Base-by-base conservation (phyloP, 1,139 yeast genomes). In the Magnusiomyces sp. region DNA sequence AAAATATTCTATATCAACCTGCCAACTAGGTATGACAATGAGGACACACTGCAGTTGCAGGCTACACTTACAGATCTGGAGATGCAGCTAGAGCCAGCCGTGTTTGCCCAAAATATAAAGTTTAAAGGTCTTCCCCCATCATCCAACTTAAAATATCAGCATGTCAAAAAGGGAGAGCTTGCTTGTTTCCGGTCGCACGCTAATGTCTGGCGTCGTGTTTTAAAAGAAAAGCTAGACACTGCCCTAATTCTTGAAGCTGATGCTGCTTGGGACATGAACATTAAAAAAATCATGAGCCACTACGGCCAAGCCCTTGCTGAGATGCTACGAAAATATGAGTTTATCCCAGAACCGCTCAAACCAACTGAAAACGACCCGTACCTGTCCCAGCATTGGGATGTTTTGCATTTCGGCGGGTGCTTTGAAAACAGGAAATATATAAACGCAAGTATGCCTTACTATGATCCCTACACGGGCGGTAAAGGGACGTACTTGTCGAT, bases 341-440 rank as follows among this genome's bases (percentile, higher is more conserved):
- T 14, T 5, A 34, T n/a, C 6, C 38, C 38, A 34, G 38, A 17
- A 34, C 17, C n/a, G n/a, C 16, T n/a, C 3, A 31, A 41, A 23
- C 52, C 46, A 10, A 37, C 37, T 2, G 45, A 36, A 3, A 29
- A 49, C 6, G 53, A 50, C 23, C 53, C 53, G 2, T 50, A 45
- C 27, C 19, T 44, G 16, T 17, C 17, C 36, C 2, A 40, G 11
- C 43, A 50, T 37, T 49, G 52, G 52, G 53, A 50, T 16, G 13
- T 50, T 31, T 20, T 50, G 4, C 49, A 40, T 14, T 11, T 50
- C 27, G 53, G 53, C 38, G 37, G 47, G n/a, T 46, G 49, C 33
- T 31, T 17, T 33, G 49, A 46, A 33, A 39, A 17, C 23, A 27
- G 29, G 5, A 16, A 19, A 5, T 9, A 20, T 13, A 16, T 20